phyloP scores from a whole-genome alignment of 177 flowering plant genomes.

The Telopea speciosissima region DNA sequence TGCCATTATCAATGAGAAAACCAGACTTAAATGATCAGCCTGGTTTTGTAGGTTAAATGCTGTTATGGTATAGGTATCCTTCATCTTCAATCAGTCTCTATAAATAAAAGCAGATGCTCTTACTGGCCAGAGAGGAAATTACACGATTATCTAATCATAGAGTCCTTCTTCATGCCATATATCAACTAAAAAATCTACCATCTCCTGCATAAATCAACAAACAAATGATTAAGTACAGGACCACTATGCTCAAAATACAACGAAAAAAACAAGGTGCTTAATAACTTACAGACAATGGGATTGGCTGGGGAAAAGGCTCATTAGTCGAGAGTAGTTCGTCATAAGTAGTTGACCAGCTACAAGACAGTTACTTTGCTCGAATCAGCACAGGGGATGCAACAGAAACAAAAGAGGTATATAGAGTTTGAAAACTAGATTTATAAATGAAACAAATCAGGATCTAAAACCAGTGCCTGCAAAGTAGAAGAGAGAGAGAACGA shows the following conservation, averaged over 20 bases:
- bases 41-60: conserved; percentile 5
- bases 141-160: conserved; percentile 21
- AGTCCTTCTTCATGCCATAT: conserved; percentile 55
- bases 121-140: neutral
- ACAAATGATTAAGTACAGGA: neutral
- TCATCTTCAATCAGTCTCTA: neutral
- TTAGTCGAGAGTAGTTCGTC: conserved; percentile 54
- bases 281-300: conserved; percentile 56
- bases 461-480: too few species aligned
- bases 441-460: too few species aligned
- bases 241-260: neutral
- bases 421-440: too few species aligned
- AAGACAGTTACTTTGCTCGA: neutral
- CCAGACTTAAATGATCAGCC: neutral
- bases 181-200: conserved; percentile 64
- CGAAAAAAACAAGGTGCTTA: neutral
- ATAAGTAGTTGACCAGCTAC: conserved; percentile 67
- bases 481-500: too few species aligned
- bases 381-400: neutral
- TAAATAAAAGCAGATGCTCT: neutral
- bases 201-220: conserved; percentile 47
- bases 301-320: conserved; percentile 49
- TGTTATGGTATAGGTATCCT: neutral
- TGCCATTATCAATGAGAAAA: neutral
- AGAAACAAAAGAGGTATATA: neutral